Evolutionary conservation across 164 flowering plant genomes (phyloP).

Genomic region (Cinnamomum chago): DNA sequence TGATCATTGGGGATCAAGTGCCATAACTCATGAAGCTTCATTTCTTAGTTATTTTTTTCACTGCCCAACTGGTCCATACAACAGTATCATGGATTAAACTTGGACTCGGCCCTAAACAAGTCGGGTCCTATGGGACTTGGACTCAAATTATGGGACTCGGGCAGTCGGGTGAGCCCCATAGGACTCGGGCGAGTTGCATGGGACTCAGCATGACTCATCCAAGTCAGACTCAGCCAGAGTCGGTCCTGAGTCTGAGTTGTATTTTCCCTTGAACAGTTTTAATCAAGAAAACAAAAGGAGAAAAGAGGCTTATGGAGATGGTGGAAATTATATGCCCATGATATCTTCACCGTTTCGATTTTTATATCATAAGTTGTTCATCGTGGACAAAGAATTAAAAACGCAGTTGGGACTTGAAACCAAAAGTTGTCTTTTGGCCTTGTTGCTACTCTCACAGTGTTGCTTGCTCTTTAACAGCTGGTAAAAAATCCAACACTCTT

Average conservation of each 20-base stretch:
- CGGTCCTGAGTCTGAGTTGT: too few species aligned
- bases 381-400: neutral
- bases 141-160: too few species aligned
- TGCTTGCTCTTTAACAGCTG: conserved; percentile 49
- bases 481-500: conserved; percentile 94
- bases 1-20: neutral
- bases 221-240: too few species aligned
- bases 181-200: too few species aligned
- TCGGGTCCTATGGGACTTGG: too few species aligned
- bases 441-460: conserved; percentile 1
- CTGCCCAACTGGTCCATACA: neutral
- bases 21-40: neutral
- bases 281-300: neutral
- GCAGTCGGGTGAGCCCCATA: too few species aligned
- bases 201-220: too few species aligned
- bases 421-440: neutral
- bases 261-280: too few species aligned
- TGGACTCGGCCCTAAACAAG: too few species aligned
- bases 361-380: neutral
- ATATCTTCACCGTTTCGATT: neutral
- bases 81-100: too few species aligned
- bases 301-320: neutral
- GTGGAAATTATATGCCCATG: neutral
- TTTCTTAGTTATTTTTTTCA: neutral
- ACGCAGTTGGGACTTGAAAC: neutral